Percentiles rank a stretch among this genome's conserved stretches.
These are phyloP conservation scores for Calonectria multiphialidica DNA, from an alignment of 2,329 filamentous ascomycete species.

Conservation along the genomic window DNA sequence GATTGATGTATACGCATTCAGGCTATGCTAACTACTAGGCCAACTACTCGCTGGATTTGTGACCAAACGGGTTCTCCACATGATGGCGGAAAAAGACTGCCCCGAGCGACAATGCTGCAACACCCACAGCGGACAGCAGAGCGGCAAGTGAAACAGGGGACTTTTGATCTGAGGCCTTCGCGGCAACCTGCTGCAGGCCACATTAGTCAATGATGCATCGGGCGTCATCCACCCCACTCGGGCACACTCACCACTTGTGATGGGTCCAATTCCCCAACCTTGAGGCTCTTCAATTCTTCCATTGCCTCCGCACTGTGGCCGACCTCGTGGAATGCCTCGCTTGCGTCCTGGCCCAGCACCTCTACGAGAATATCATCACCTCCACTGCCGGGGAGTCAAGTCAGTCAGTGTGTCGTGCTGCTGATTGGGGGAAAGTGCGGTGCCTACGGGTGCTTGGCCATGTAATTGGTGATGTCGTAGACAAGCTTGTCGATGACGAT, in stretches of 20 bases:
- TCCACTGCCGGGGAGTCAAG: not conserved
- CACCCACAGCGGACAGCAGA: constrained; percentile 3
- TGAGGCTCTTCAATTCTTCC: constrained; percentile 10
- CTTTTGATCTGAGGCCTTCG: not conserved
- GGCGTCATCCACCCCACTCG: not conserved
- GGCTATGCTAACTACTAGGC: not conserved
- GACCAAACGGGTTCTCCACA: constrained; percentile 1
- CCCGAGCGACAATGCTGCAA: constrained; percentile 14
- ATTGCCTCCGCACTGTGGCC: constrained; percentile 20
- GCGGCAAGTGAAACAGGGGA: not conserved
- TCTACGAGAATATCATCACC: constrained; percentile 23
- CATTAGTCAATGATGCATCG: not conserved
- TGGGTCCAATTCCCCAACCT: constrained; percentile 14
- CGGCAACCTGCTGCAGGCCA: not conserved
- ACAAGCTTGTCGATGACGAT: constrained; percentile 22
- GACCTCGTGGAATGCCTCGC: constrained; percentile 22
- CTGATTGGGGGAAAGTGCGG: not conserved
- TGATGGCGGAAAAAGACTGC: constrained; percentile 18
- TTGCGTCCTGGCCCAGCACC: constrained; percentile 16
- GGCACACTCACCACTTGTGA: constrained; percentile 3
- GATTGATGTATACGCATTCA: not conserved
- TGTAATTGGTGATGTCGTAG: constrained; percentile 23
- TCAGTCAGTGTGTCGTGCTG: not conserved
- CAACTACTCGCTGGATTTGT: not conserved
- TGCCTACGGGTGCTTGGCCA: constrained; percentile 16